phyloP scores from a whole-genome alignment of 768 basidiomycete genomes.

The Coprinopsis sp. region DNA sequence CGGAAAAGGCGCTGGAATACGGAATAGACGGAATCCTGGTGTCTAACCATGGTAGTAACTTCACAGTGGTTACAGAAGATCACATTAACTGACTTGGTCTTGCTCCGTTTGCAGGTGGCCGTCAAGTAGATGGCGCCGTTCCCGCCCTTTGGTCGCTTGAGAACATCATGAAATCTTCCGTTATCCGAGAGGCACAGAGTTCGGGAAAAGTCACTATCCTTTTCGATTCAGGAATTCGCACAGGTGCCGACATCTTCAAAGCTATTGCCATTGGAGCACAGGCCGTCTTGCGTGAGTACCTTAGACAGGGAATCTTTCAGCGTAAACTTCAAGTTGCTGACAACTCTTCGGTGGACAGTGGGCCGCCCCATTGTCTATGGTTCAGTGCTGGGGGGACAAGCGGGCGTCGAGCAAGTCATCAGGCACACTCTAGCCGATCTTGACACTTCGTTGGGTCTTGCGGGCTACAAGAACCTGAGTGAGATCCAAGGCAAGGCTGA shows the following conservation, averaged over 20 bases:
- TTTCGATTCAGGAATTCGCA: conserved; percentile 80
- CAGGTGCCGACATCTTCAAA: conserved; percentile 79
- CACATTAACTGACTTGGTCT: no score
- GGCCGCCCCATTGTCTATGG: conserved; percentile 77
- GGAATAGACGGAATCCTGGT: conserved; percentile 73
- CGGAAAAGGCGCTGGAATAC: conserved; percentile 59
- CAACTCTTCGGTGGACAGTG: conserved; percentile 34
- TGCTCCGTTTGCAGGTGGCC: conserved; percentile 43
- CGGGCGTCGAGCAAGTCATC: conserved; percentile 72
- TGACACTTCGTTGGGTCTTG: conserved; percentile 57
- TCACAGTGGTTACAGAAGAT: no score
- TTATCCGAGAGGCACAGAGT: conserved; percentile 51
- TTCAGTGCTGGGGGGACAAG: conserved; percentile 62
- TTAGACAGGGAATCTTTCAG: not conserved
- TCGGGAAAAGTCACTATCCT: conserved; percentile 63
- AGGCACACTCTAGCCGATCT: conserved; percentile 64
- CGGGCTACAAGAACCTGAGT: conserved; percentile 52
- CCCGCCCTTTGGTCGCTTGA: conserved; percentile 70
- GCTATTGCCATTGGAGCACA: conserved; percentile 86
- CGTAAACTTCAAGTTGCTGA: not conserved
- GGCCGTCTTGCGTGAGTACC: conserved; percentile 61
- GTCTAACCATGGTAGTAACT: conserved; percentile 77
- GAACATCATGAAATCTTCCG: conserved; percentile 58
- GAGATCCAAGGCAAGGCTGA: conserved; percentile 61
- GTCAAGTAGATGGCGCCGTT: conserved; percentile 76